Percentiles rank a stretch among this genome's conserved stretches.
Evolutionary conservation across 192 early-diverging fungal species (phyloP).

Genomic region (Backusella mclennaniae): DNA sequence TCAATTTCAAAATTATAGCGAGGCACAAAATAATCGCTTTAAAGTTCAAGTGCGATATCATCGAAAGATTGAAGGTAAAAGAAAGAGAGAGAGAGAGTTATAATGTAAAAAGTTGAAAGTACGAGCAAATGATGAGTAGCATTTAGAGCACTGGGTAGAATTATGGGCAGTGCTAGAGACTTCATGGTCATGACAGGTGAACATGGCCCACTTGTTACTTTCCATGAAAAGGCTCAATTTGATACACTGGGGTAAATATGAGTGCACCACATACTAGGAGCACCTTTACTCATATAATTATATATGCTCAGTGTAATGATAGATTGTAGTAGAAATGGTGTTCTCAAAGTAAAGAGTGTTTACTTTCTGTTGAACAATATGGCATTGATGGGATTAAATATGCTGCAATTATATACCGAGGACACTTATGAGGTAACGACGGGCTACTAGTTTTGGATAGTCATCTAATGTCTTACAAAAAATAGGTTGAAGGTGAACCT

Average conservation of each 20-base stretch:
- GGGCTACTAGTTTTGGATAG: conserved; percentile 8
- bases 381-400: conserved; percentile 86
- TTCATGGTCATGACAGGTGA: conserved; percentile 14
- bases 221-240: conserved; percentile 64
- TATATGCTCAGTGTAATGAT: conserved; percentile 62
- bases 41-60: conserved; percentile 56
- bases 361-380: conserved; percentile 68
- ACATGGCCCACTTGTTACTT: conserved; percentile 40
- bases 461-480: neutral
- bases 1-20: conserved; percentile 14
- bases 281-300: neutral
- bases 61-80: conserved; percentile 65
- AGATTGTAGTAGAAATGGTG: conserved; percentile 84
- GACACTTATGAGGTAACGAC: conserved; percentile 75
- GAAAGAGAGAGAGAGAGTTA: neutral
- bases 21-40: conserved; percentile 9
- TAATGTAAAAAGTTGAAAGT: too few species aligned
- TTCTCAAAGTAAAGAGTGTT: conserved; percentile 59
- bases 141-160: conserved; percentile 71
- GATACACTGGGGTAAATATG: conserved; percentile 59
- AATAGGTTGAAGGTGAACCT: conserved; percentile 54
- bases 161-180: conserved; percentile 50
- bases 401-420: conserved; percentile 89
- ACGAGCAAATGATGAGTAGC: conserved; percentile 33
- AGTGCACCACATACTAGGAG: neutral